A percentile compares a stretch with the other conserved stretches of the same genome.
phyloP scores from a whole-genome alignment of 208 protist genomes.

The Trypanosoma scelopori region DNA sequence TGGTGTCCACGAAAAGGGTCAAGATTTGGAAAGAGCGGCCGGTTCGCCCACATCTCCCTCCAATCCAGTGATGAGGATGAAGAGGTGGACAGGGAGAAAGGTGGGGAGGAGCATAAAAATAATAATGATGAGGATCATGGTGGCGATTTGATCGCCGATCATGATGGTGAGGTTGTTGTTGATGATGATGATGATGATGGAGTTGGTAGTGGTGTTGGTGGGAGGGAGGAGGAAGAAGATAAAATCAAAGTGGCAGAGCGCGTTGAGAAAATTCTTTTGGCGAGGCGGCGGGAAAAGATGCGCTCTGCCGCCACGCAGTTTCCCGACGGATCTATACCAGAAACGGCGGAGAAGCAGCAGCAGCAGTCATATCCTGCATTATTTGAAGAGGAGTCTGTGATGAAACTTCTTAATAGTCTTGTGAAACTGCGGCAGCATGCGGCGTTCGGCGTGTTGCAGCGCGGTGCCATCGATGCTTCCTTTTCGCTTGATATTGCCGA shows the following conservation, averaged over 20 bases:
- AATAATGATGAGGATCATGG: no score
- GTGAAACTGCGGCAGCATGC: slow-evolving; percentile 31
- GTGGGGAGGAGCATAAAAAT: no score
- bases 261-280: slow-evolving; percentile 22
- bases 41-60: slow-evolving; percentile 8
- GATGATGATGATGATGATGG: slow-evolving; percentile 1
- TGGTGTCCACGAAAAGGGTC: slow-evolving; percentile 5
- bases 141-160: neutral
- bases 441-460: slow-evolving; percentile 37
- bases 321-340: slow-evolving; percentile 3
- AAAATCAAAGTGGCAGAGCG: slow-evolving; percentile 2
- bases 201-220: no score
- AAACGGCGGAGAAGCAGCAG: neutral
- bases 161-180: slow-evolving; percentile 1
- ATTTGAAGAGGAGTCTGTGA: slow-evolving; percentile 24
- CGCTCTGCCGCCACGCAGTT: slow-evolving; percentile 14
- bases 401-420: slow-evolving; percentile 28
- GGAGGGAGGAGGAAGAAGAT: neutral
- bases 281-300: slow-evolving; percentile 4
- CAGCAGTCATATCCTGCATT: neutral
- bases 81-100: neutral
- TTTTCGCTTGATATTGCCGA: slow-evolving; percentile 55
- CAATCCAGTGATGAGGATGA: slow-evolving; percentile 26
- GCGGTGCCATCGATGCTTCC: slow-evolving; percentile 29
- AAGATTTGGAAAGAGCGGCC: neutral